A percentile compares a stretch with the other conserved stretches of the same genome.
Evolutionary conservation across 1,284 basidiomycete genomes (phyloP).

Genomic region (Leucoagaricus sp.): DNA sequence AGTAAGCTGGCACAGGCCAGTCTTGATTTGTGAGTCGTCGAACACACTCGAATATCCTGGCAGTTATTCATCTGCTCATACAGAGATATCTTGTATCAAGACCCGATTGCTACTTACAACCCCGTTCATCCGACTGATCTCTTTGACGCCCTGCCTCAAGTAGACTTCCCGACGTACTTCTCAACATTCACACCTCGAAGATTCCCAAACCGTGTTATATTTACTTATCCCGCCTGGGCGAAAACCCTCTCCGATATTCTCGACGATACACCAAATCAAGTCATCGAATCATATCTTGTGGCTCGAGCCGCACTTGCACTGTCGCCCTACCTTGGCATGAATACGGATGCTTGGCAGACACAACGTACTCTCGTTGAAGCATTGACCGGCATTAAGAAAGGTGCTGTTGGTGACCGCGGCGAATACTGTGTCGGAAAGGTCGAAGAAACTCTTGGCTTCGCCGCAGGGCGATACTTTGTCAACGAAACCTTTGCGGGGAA

Average conservation of each 20-base stretch:
- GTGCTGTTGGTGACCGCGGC: slow-evolving; percentile 80
- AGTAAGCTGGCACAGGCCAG: slow-evolving; percentile 78
- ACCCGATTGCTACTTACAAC: slow-evolving; percentile 91
- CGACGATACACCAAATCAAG: slow-evolving; percentile 65
- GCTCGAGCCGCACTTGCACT: slow-evolving; percentile 67
- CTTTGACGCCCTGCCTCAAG: slow-evolving; percentile 71
- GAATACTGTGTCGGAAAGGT: slow-evolving; percentile 73
- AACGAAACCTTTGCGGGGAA: slow-evolving; percentile 84
- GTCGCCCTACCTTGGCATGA: slow-evolving; percentile 69
- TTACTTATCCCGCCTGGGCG: slow-evolving; percentile 85
- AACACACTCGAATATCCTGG: neutral
- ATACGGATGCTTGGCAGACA: slow-evolving; percentile 77
- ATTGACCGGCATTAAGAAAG: slow-evolving; percentile 85
- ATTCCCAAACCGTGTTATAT: slow-evolving; percentile 78
- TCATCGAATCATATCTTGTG: slow-evolving; percentile 87
- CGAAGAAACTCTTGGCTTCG: slow-evolving; percentile 71
- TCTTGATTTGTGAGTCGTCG: slow-evolving; percentile 66
- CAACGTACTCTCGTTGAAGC: slow-evolving; percentile 69
- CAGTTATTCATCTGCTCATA: slow-evolving; percentile 6
- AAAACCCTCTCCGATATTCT: slow-evolving; percentile 72
- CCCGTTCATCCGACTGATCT: slow-evolving; percentile 73
- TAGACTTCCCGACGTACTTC: slow-evolving; percentile 85
- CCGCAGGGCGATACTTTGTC: slow-evolving; percentile 82
- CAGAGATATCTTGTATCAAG: slow-evolving; percentile 67
- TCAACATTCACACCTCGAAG: slow-evolving; percentile 79